Base-by-base conservation (phyloP, 2,329 filamentous ascomycete genomes). In the Malbranchea zuffiana region DNA sequence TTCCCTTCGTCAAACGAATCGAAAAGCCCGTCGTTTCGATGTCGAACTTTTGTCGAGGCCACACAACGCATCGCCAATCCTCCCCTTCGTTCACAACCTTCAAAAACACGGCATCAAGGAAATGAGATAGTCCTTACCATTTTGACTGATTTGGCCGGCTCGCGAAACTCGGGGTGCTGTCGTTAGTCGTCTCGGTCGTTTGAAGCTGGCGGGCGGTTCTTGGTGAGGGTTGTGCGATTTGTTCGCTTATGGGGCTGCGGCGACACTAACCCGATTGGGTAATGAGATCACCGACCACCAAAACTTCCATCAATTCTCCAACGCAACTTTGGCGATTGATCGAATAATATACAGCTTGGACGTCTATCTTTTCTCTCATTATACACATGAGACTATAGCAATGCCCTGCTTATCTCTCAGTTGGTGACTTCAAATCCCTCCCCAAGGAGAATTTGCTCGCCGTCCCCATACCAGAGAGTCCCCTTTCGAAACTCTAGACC, bases 401-500 rank as follows among this genome's bases (percentile, higher is more conserved):
- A n/a, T n/a, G n/a, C n/a, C n/a, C n/a, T n/a, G n/a, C n/a, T n/a
- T n/a, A n/a, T n/a, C n/a, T n/a, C n/a, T n/a, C n/a, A n/a, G n/a
- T n/a, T n/a, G n/a, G n/a, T n/a, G n/a, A n/a, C n/a, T n/a, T n/a
- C n/a, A n/a, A n/a, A 69, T 1, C 65, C 71, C 41, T 63, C 59
- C 1, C 74, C 74, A 5, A 68, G 38, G 41, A 63, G 52, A 12
- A 93, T 68, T 3, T 75, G 80, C 45, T 81, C 71, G 1, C 87
- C 87, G 17, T 78, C 82, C 23, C 81, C 88, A 62, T 94, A 95
- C 86, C 87, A 96, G 29, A 94, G 60, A 4, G 70, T 67, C 0
- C 88, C 88, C 45, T 71, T 74, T 29, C 83, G 73, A 41, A 75
- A 76, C 51, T 88, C 82, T 37, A 95, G 61, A 0, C 87, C 87